Percentiles rank a stretch among this genome's conserved stretches.
These are phyloP conservation scores for Paramecium tetraurelia DNA, from an alignment of 73 alveolate genomes.

Conservation along the genomic window DNA sequence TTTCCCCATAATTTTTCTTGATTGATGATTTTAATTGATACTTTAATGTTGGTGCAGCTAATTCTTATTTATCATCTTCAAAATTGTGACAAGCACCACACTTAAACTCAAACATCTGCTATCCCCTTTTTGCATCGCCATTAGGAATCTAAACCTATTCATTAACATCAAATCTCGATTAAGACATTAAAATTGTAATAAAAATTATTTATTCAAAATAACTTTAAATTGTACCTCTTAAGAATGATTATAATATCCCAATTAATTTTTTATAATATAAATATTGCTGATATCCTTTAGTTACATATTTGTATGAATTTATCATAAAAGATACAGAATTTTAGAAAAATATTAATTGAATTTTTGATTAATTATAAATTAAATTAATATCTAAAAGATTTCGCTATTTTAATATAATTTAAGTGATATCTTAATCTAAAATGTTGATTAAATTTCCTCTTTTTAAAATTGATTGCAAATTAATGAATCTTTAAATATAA, in stretches of 20 bases:
- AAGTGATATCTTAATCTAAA: background rate
- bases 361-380: too few relatives aligned
- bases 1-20: conserved; percentile 52
- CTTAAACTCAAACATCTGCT: conserved; percentile 34
- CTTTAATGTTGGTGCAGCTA: conserved; percentile 58
- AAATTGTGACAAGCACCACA: conserved; percentile 59
- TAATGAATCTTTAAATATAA: background rate
- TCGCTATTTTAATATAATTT: too few relatives aligned
- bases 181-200: background rate
- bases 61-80: conserved; percentile 45
- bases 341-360: too few relatives aligned
- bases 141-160: conserved; percentile 10
- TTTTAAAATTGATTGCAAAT: background rate
- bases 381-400: too few relatives aligned
- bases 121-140: conserved; percentile 51
- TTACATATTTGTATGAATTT: background rate
- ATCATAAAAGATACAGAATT: background rate
- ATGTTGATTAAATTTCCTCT: background rate
- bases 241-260: background rate
- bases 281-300: background rate
- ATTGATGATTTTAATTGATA: background rate
- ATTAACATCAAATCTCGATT: background rate
- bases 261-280: too few relatives aligned
- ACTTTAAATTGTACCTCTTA: background rate
- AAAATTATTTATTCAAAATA: background rate